phyloP scores from a whole-genome alignment of 2,329 filamentous ascomycete species.

The Zopfia rhizophila region DNA sequence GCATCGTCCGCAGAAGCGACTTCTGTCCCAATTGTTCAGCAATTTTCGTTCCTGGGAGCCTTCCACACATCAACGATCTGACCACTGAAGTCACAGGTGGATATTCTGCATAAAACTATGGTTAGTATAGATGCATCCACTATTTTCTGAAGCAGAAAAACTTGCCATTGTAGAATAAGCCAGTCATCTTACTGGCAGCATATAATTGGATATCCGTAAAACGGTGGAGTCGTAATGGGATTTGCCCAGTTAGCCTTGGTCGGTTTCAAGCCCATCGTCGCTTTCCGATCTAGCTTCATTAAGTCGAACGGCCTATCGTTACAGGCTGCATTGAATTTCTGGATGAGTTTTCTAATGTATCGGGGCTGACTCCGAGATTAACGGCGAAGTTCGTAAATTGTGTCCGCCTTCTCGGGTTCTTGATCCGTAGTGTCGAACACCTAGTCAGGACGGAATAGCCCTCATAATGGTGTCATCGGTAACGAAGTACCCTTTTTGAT shows the following conservation, averaged over 20 bases:
- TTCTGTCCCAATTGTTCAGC: constrained; percentile 30
- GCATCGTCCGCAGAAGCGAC: constrained; percentile 3
- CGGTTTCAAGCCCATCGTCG: constrained; percentile 48
- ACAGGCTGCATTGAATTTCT: constrained; percentile 53
- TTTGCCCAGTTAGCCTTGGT: constrained; percentile 57
- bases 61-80: constrained; percentile 45
- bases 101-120: constrained; percentile 30
- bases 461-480: constrained; percentile 56
- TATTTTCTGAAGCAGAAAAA: not conserved
- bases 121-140: not conserved
- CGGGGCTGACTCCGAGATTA: constrained; percentile 51
- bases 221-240: constrained; percentile 50
- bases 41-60: constrained; percentile 43
- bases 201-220: constrained; percentile 52
- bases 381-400: constrained; percentile 52
- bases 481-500: constrained; percentile 55
- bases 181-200: constrained; percentile 48
- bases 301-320: constrained; percentile 54
- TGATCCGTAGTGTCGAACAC: constrained; percentile 57
- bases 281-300: constrained; percentile 55
- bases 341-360: constrained; percentile 52
- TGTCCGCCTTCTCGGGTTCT: constrained; percentile 53
- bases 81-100: constrained; percentile 46
- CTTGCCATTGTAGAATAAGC: constrained; percentile 45
- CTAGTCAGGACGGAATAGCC: constrained; percentile 54